A percentile compares a stretch with the other conserved stretches of the same genome.
Conservation (phyloP, 768 basidiomycete species). For the Myochromella boudieri region DNA sequence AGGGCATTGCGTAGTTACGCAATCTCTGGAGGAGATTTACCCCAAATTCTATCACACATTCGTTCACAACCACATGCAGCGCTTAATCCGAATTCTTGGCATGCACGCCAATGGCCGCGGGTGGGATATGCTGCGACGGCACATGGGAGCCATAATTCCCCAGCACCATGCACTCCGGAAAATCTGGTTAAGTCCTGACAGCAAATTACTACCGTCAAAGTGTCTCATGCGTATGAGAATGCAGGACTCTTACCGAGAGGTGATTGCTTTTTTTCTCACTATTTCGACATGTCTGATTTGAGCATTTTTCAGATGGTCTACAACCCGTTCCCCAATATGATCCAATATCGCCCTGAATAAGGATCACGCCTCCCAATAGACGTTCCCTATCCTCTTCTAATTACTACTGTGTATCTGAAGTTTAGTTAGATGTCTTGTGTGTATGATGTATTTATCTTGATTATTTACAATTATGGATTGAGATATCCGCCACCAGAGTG, state of each 20-base stretch:
- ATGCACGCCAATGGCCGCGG: conserved; percentile 52
- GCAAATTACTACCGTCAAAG: conserved; percentile 46
- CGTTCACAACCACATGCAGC: conserved; percentile 59
- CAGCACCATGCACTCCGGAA: conserved; percentile 42
- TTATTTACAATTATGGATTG: no score
- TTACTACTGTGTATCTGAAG: no score
- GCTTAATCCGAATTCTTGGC: conserved; percentile 51
- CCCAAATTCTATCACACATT: conserved; percentile 62
- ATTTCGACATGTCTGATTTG: conserved; percentile 1
- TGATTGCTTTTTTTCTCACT: conserved; percentile 24
- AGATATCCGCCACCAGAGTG: no score
- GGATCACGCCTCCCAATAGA: no score
- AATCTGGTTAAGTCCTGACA: conserved; percentile 44
- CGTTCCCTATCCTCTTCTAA: no score
- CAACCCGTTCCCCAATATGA: conserved; percentile 52
- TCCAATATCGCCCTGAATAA: conserved; percentile 41
- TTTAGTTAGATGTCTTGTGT: no score
- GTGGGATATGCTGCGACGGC: conserved; percentile 48
- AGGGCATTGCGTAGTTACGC: conserved; percentile 50
- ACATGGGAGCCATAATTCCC: conserved; percentile 46
- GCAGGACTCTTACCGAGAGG: conserved; percentile 55
- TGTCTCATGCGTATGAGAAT: conserved; percentile 61
- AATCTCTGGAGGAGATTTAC: conserved; percentile 48
- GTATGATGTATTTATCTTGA: no score
- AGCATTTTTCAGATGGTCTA: conserved; percentile 44